These are phyloP conservation scores for Cryptosporidium ubiquitum DNA, from an alignment of 169 alveolate genomes.

Conservation along the genomic window DNA sequence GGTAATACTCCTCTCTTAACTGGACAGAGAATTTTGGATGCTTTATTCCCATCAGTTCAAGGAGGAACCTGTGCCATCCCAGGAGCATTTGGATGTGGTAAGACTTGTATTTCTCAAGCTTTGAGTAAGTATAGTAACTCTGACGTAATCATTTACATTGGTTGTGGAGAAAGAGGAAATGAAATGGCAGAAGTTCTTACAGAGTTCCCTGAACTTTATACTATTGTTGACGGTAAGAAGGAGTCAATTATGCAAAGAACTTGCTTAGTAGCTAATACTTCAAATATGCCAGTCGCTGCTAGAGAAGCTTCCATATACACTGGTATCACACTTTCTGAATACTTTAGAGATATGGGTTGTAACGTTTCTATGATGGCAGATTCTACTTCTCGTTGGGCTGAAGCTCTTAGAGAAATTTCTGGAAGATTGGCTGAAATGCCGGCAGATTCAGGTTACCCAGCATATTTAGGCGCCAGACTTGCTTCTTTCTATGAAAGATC, in stretches of 20 bases:
- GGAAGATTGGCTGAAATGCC: constrained; percentile 99
- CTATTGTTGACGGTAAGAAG: constrained; percentile 88
- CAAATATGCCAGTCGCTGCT: constrained; percentile 99
- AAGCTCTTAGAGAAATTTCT: constrained; percentile 99
- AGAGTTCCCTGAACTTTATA: constrained; percentile 98
- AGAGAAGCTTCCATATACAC: constrained; percentile 99
- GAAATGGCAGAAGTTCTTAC: constrained; percentile 99
- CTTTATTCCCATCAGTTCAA: constrained; percentile 96
- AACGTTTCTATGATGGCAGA: constrained; percentile 99
- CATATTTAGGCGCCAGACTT: constrained; percentile 97
- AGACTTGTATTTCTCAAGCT: constrained; percentile 98
- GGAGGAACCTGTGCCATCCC: constrained; percentile 99
- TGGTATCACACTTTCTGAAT: constrained; percentile 98
- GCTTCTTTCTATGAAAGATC: constrained; percentile 98
- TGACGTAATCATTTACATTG: constrained; percentile 96
- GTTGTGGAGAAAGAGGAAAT: constrained; percentile 99
- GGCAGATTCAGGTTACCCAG: constrained; percentile 99
- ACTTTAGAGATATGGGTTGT: constrained; percentile 99
- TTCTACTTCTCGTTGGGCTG: constrained; percentile 99
- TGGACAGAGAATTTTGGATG: constrained; percentile 97
- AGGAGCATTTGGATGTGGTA: constrained; percentile 99
- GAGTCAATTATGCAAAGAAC: constrained; percentile 99
- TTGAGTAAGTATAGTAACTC: constrained; percentile 97
- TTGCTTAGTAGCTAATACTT: constrained; percentile 98
- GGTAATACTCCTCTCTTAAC: constrained; percentile 96